Conservation (phyloP, 306 rosid species). For the Leucaena leucocephala region DNA sequence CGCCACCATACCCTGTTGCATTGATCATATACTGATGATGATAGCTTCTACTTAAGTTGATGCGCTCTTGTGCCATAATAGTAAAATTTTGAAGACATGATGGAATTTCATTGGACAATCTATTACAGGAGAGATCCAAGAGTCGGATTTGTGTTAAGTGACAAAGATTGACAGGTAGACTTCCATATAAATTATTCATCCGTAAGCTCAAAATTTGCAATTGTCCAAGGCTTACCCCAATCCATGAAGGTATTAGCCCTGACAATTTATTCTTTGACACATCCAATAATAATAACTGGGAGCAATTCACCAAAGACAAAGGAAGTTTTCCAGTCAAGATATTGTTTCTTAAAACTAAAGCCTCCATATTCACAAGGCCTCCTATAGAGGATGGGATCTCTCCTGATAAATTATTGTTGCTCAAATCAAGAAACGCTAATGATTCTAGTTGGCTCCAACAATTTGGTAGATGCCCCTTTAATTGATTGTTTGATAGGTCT, state of each 20-base stretch:
- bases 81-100: neutral
- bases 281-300: neutral
- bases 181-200: neutral
- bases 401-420: conserved; percentile 23
- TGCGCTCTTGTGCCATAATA: neutral
- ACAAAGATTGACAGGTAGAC: neutral
- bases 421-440: conserved; percentile 10
- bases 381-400: conserved; percentile 20
- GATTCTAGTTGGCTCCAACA: conserved; percentile 14
- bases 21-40: no score
- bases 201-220: conserved; percentile 3
- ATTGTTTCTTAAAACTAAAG: conserved; percentile 17
- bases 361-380: neutral
- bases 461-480: neutral
- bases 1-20: no score
- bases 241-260: conserved; percentile 25
- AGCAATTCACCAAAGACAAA: neutral
- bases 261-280: neutral
- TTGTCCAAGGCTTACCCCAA: neutral
- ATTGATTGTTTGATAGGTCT: conserved; percentile 24
- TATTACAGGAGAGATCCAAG: neutral
- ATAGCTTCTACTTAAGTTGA: neutral
- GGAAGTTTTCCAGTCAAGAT: conserved; percentile 20
- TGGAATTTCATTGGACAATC: neutral
- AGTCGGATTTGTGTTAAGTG: neutral